Percentiles rank a stretch among this genome's conserved stretches.
phyloP scores from a whole-genome alignment of 139 green algal species.

The Chlamydomonas sp. region DNA sequence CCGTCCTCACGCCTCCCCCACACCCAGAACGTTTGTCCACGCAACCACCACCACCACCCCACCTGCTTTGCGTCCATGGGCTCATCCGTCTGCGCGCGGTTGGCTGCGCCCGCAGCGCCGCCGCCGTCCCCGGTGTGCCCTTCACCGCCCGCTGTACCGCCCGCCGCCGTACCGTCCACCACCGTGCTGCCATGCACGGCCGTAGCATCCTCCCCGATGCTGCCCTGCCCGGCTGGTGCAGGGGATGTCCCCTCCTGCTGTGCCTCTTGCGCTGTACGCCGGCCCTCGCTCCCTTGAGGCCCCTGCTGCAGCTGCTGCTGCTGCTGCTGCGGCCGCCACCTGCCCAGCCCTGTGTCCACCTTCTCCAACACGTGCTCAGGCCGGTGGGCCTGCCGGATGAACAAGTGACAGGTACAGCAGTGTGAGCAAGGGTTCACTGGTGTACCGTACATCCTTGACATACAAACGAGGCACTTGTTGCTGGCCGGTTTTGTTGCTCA shows the following conservation, averaged over 20 bases:
- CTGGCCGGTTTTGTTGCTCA: neutral
- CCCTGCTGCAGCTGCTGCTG: neutral
- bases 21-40: too few species aligned
- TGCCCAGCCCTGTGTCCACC: neutral
- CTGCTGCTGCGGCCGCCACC: neutral
- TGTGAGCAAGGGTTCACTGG: neutral
- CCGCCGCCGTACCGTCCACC: too few species aligned
- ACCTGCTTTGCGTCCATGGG: neutral
- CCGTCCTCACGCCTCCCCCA: neutral
- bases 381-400: neutral
- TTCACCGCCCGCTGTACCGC: too few species aligned
- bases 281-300: neutral
- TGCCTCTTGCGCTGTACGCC: too few species aligned
- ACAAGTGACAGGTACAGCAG: neutral
- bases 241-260: too few species aligned
- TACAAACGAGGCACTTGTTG: too few species aligned
- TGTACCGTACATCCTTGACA: neutral
- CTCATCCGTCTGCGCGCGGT: neutral
- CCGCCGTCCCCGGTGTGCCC: too few species aligned
- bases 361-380: conserved; percentile 20
- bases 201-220: too few species aligned
- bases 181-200: too few species aligned
- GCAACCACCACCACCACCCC: too few species aligned
- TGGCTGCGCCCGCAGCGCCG: too few species aligned
- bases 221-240: too few species aligned